Base-by-base conservation (phyloP, 2,329 filamentous ascomycete species). In the Colletotrichum sp. region DNA sequence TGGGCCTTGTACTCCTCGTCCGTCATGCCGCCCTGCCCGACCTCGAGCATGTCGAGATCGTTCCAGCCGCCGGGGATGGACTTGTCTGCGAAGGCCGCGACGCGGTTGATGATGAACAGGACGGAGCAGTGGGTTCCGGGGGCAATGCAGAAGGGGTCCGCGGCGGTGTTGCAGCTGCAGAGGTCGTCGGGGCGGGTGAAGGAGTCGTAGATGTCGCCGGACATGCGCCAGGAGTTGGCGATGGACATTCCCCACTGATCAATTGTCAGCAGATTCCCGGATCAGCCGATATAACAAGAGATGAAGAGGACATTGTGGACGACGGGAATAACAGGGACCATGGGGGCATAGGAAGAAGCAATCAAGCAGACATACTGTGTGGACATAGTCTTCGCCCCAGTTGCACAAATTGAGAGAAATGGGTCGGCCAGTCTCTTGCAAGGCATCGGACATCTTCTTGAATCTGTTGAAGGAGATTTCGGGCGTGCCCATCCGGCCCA, bases 1-100 rank as follows among this genome's bases (percentile, higher is more conserved):
- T 88, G 86, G 18, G 86, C 84, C 64, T 84, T 83, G 79, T 87
- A 84, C 78, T 88, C 82, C 30, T 84, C 76, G 59, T 82, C 76
- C 72, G 80, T 79, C 82, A 86, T 83, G 9, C 78, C 81, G 59
- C 82, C 81, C 14, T 82, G 83, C 3, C 85, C 85, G 24, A 87
- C 79, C 71, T 86, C 84, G 16, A 87, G 78, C 84, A 87, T 86
- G 65, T 87, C 85, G 82, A 87, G 85, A 63, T 87, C 80, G 61
- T 76, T 76, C 75, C 75, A 76, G 68, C 72, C 75, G n/a, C 75
- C 75, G 24, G 72, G 72, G 56, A 76, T 75, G 67, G 67, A 63
- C 43, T 69, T 73, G 68, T 76, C 75, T 8, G 75, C 75, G 36
- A 76, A 79, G 24, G 78, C 58, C 12, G 77, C 77, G 30, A 78